Base-by-base conservation (phyloP, 768 basidiomycete species). In the Suillus decipiens region DNA sequence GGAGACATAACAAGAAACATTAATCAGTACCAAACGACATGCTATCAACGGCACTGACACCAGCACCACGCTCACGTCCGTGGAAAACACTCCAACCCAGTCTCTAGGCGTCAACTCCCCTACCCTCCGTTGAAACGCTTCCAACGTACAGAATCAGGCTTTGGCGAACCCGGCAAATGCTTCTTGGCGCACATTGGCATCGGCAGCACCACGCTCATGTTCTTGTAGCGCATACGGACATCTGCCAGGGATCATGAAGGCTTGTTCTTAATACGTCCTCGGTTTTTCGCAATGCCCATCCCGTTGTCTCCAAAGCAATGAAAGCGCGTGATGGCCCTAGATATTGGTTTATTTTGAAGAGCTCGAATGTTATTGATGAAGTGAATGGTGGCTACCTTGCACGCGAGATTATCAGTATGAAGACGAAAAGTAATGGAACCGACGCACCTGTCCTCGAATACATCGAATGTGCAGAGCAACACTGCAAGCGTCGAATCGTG, bases 141-240 rank as follows among this genome's bases (percentile, higher is more conserved):
- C 72, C 45, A 92, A 76, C 6, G 86, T 86, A 73, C 91, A 92
- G 67, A 92, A 86, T n/a, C n/a, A n/a, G n/a, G n/a, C 70, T 92
- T 89, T 0, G 90, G 91, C 12, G 79, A 80, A 2, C 89, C 89
- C 3, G 83, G 77, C 7, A 90, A 75, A 68, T 93, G 91, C 53
- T 83, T 78, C 7, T 81, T 82, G 1, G 86, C 84, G 66, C 91
- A 93, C n/a, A n/a, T n/a, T n/a, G n/a, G n/a, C 15, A 86, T 63
- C 0, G 91, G 90, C 6, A 92, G 76, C 2, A 76, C 57, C 76
- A 92, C 74, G 67, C 83, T 83, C 63, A 80, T 80, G 76, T 90
- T 90, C 75, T 90, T 87, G 69, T 92, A 90, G 33, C 90, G 83
- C 82, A 90, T 85, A n/a, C 91, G 85, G 53, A 93, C 78, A 68